Percentiles rank a stretch among this genome's conserved stretches.
phyloP scores from a whole-genome alignment of 1,284 basidiomycete genomes.

The Sanghuangporus weigelae region DNA sequence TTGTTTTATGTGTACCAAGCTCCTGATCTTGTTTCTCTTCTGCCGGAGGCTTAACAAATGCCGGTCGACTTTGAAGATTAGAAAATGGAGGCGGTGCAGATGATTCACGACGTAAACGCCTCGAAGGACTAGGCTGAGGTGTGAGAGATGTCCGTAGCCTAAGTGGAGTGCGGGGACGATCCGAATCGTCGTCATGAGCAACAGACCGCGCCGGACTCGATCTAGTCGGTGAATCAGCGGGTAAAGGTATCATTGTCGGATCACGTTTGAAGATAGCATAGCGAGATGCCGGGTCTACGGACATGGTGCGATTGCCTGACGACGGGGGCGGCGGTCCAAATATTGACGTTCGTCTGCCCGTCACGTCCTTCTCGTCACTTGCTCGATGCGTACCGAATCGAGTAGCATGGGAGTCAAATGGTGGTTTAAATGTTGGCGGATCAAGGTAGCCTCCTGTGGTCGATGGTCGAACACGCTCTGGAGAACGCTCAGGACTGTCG shows the following conservation, averaged over 20 bases:
- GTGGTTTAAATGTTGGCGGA: constrained; percentile 33
- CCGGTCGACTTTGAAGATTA: constrained; percentile 53
- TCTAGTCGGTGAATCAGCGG: constrained; percentile 29
- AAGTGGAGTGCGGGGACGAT: constrained; percentile 42
- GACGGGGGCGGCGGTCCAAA: constrained; percentile 19
- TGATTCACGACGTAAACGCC: constrained; percentile 32
- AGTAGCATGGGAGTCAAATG: constrained; percentile 36
- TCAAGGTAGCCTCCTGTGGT: constrained; percentile 49
- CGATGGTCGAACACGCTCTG: constrained; percentile 17
- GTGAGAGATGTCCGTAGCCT: constrained; percentile 62
- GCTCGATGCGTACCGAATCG: constrained; percentile 15
- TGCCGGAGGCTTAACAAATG: constrained; percentile 61
- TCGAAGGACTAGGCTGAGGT: constrained; percentile 51
- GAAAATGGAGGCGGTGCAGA: constrained; percentile 68
- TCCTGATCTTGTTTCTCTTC: constrained; percentile 27
- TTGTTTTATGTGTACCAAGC: constrained; percentile 27
- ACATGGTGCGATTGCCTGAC: constrained; percentile 50
- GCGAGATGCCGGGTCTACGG: constrained; percentile 48
- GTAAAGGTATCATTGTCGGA: constrained; percentile 26
- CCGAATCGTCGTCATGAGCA: constrained; percentile 29
- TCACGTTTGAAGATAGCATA: constrained; percentile 36
- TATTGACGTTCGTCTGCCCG: neutral
- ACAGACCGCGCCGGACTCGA: constrained; percentile 29
- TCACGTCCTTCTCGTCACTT: neutral
- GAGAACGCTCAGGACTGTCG: constrained; percentile 35